A percentile compares a stretch with the other conserved stretches of the same genome.
Conservation (phyloP, 495 filamentous ascomycete species). For the Penicillium egyptiacum region DNA sequence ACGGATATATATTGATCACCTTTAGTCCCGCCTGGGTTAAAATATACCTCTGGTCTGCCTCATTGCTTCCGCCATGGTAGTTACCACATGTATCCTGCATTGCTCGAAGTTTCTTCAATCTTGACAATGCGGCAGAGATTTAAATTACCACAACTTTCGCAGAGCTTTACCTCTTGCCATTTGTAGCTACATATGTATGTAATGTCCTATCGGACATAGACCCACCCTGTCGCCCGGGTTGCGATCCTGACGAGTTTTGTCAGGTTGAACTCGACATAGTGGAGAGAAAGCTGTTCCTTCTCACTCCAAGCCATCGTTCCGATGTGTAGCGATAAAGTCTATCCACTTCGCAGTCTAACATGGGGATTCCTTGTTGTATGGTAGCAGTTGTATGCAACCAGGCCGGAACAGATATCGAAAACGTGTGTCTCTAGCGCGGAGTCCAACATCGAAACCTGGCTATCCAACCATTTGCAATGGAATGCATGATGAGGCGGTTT, state of each 20-base stretch:
- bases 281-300: not conserved
- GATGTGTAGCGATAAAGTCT: not conserved
- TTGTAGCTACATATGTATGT: no score
- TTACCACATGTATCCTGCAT: no score
- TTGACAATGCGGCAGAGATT: no score
- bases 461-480: not conserved
- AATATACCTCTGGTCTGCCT: slow-evolving; percentile 8
- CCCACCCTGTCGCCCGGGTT: no score
- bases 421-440: not conserved
- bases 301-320: not conserved
- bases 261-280: not conserved
- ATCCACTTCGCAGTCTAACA: not conserved
- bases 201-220: no score
- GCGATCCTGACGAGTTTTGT: not conserved
- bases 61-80: no score
- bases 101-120: no score
- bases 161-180: no score
- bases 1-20: slow-evolving; percentile 46
- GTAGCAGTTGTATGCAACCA: not conserved
- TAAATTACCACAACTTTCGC: no score
- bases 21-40: slow-evolving; percentile 60
- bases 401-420: not conserved
- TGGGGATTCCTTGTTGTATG: not conserved
- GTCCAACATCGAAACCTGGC: not conserved
- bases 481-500: not conserved